Conservation (phyloP, 129 eudicot species). For the Escallonia herrerae region DNA sequence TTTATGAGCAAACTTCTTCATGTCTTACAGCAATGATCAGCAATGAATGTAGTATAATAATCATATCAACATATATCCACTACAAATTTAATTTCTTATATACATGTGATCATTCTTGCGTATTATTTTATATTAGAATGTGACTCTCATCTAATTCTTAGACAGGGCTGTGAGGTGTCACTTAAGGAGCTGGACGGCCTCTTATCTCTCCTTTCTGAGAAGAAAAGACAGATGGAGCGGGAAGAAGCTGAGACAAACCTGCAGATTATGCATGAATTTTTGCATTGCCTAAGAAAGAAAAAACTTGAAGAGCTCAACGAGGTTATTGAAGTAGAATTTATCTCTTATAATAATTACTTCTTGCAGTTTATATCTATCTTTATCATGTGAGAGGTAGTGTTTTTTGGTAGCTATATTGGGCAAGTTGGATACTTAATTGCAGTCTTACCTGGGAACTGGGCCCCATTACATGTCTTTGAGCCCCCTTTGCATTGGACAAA, state of each 20-base stretch:
- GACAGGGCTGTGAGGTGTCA: conserved; percentile 94
- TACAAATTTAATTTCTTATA: neutral
- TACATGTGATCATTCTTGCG: conserved; percentile 4
- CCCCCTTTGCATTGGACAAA: too few relatives aligned
- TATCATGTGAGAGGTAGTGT: neutral
- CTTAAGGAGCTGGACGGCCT: conserved; percentile 79
- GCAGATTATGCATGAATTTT: conserved; percentile 69
- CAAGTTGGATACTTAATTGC: neutral
- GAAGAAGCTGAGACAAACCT: conserved; percentile 89
- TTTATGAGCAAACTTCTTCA: too few relatives aligned
- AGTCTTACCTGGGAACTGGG: neutral
- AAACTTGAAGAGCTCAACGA: conserved; percentile 85
- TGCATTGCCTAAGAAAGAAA: conserved; percentile 58
- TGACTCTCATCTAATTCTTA: conserved; percentile 38
- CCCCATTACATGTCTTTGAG: neutral
- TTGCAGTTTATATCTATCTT: neutral
- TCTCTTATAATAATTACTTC: neutral
- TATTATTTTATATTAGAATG: conserved; percentile 18
- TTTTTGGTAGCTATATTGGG: neutral
- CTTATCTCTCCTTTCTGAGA: conserved; percentile 62
- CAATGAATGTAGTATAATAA: too few relatives aligned
- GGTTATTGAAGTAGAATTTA: conserved; percentile 33
- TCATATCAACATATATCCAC: neutral
- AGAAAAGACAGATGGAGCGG: conserved; percentile 88
- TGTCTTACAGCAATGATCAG: too few relatives aligned